Base-by-base conservation (phyloP, 2,329 filamentous ascomycete species). In the Metarhizium album region DNA sequence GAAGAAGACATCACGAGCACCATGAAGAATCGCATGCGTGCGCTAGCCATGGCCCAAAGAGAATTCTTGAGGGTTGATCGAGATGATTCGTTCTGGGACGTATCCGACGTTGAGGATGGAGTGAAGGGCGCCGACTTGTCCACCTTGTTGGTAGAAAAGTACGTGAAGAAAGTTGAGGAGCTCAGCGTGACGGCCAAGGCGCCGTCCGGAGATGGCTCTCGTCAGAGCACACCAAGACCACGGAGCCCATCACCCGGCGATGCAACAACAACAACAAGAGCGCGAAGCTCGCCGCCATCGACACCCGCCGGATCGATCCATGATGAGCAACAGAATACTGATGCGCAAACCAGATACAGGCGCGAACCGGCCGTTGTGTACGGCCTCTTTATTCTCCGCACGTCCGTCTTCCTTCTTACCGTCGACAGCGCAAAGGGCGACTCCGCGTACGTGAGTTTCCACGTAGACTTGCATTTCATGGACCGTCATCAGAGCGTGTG, bases 331-430 rank as follows among this genome's bases (percentile, higher is more conserved):
- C 40, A 43, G 4, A 23, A 5, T n/a, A 16, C 20, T 23, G 20
- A 2, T 13, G 9, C 20, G 4, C 20, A 43, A n/a, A 14, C 5
- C 22, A 24, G 46, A 33, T 67, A 65, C 47, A 60, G 60, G 5
- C 63, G 63, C 5, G 53, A 49, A 1, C 68, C 68, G 1, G 69
- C 71, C 3, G 69, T 73, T 22, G 62, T 73, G 13, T 73, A 72
- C 50, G 71, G 70, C 13, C 59, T 73, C 27, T 73, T 72, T 53
- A 62, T 73, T 23, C 58, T 73, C 24, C 66, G 68, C 46, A 63
- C 63, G 2, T 63, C 64, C 0, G 66, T 71, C 22, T 62, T 73
- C 42, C 57, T 73, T 7, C 59, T 72, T 5, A 71, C 69, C 3
- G 59, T 62, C 6, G 70, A 73, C 50, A 63, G 71, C 0, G 59